Percentiles rank a stretch among this genome's conserved stretches.
These are phyloP conservation scores for Knoxdaviesia proteae DNA, from an alignment of 2,329 filamentous ascomycete species.

Conservation along the genomic window DNA sequence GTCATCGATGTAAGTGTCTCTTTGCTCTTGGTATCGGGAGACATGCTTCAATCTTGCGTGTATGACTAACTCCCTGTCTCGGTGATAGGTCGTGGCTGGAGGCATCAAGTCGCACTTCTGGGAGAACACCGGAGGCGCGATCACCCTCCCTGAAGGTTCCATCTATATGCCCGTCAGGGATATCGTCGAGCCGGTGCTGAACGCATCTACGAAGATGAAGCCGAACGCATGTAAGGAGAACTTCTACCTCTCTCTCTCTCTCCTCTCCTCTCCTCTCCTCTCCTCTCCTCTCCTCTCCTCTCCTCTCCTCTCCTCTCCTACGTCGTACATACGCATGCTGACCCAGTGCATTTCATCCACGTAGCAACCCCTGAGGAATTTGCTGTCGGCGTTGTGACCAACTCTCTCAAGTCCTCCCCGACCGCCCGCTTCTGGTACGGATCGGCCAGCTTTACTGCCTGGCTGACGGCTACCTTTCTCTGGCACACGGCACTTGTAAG, in stretches of 20 bases:
- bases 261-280: too few relatives aligned
- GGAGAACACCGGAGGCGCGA: conserved; percentile 19
- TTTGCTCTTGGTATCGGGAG: too few relatives aligned
- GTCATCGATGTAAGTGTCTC: conserved; percentile 10
- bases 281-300: too few relatives aligned
- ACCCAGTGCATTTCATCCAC: too few relatives aligned
- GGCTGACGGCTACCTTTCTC: conserved; percentile 5
- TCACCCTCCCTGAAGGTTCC: conserved; percentile 11
- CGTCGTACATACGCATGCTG: too few relatives aligned
- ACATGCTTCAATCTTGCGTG: conserved; percentile 5
- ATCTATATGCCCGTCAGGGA: conserved; percentile 6
- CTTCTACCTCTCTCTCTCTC: too few relatives aligned
- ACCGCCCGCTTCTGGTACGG: background rate
- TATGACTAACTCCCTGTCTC: background rate
- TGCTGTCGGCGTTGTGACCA: conserved; percentile 7
- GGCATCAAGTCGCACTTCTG: conserved; percentile 13
- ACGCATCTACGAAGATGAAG: conserved; percentile 3
- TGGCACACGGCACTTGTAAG: conserved; percentile 1
- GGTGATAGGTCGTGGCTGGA: conserved; percentile 10
- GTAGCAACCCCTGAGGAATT: conserved; percentile 7
- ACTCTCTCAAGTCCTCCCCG: conserved; percentile 2
- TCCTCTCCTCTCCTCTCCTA: too few relatives aligned
- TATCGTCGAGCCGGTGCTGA: conserved; percentile 5
- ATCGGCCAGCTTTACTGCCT: conserved; percentile 4
- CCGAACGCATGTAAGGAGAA: background rate